Base-by-base conservation (phyloP, 345 rosid species). In the Acer saccharum region DNA sequence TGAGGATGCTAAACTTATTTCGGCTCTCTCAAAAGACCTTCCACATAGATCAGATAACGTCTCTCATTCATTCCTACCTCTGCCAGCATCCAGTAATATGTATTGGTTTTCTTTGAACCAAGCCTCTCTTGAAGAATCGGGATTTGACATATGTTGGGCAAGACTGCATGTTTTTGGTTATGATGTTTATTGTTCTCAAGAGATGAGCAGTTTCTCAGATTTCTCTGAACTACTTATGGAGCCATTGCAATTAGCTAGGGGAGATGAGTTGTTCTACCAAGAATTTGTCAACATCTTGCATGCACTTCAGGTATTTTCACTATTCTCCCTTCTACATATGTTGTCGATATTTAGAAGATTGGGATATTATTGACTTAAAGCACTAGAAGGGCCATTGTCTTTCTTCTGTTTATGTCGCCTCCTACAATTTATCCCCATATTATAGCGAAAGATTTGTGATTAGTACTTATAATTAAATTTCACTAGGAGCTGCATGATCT, bases 1-100 rank as follows among this genome's bases (percentile, higher is more conserved):
- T 43, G 97, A 96, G 79, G 98, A 94, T 84, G 86, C 87, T 44
- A 92, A 94, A 84, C 91, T 96, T 50, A 78, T 96, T 77, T 83
- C 95, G 2, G 86, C 82, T 78, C 90, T 94, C 39, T 88, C 92
- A 1, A 83, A 84, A 29, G 84, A 64, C 71, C 58, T 72, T 69
- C 44, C 73, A 2, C 72, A 35, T 54, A 14, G n/a, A 57, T 76
- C 75, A 29, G 76, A 63, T 61, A 41, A 69, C 21, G 68, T 70
- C 66, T 77, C 44, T 17, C 66, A 17, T 21, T 72, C 78, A 73
- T 81, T 67, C 63, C 77, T 84, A 6, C 98, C 97, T 35, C 69
- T 77, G 62, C 91, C 88, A 50, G 98, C 97, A 44, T 91, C 97
- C 52, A 81, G 84, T 79, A 88, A 78, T 83, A 96, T 94, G 98